phyloP scores from a whole-genome alignment of 768 basidiomycete genomes.

The Lactarius sanguifluus region DNA sequence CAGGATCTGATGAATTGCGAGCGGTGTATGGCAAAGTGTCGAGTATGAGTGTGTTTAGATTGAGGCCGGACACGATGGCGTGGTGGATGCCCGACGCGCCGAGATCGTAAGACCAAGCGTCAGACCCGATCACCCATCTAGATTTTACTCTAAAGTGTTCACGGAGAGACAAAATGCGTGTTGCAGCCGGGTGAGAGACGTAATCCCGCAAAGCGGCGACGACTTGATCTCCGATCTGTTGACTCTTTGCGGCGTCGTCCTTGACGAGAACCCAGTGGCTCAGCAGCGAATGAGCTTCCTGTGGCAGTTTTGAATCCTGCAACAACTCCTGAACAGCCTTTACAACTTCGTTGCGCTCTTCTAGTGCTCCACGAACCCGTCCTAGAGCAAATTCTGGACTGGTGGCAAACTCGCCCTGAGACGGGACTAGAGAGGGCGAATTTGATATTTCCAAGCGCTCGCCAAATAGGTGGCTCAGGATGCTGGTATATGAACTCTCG shows the following conservation, averaged over 20 bases:
- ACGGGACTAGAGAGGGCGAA: constrained; percentile 67
- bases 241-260: constrained; percentile 67
- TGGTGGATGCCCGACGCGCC: constrained; percentile 96
- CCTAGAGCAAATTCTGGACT: constrained; percentile 94
- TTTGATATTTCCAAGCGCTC: constrained; percentile 84
- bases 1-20: constrained; percentile 64
- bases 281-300: constrained; percentile 67
- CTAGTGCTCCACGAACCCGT: constrained; percentile 79
- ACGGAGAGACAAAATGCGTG: constrained; percentile 58
- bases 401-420: constrained; percentile 75
- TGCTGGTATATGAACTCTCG: constrained; percentile 88
- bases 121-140: constrained; percentile 98
- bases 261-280: constrained; percentile 80
- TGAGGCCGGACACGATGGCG: constrained; percentile 83
- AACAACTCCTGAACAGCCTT: constrained; percentile 65
- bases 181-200: constrained; percentile 44
- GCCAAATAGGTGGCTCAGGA: constrained; percentile 77
- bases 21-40: constrained; percentile 89
- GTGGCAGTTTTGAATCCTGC: constrained; percentile 46
- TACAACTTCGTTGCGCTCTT: constrained; percentile 67
- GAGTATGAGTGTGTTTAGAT: constrained; percentile 94
- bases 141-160: constrained; percentile 67
- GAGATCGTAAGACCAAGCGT: constrained; percentile 97
- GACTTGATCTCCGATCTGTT: constrained; percentile 57
- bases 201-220: constrained; percentile 48